These are phyloP conservation scores for Ormosia semicastrata DNA, from an alignment of 306 rosid species.

Conservation along the genomic window DNA sequence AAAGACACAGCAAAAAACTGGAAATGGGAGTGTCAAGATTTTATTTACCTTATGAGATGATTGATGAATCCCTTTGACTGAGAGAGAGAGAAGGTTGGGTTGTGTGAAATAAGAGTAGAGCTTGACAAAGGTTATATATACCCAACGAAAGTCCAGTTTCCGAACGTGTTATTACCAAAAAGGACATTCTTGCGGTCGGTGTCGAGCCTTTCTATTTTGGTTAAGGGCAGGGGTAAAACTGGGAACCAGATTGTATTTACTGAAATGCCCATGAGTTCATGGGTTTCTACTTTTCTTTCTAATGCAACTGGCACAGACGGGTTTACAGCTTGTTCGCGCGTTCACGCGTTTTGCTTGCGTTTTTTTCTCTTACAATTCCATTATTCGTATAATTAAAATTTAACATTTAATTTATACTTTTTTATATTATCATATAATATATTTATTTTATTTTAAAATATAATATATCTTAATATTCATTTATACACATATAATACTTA, in stretches of 20 bases:
- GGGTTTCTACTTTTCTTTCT: not conserved
- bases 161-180: slow-evolving; percentile 20
- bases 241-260: slow-evolving; percentile 19
- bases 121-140: slow-evolving; percentile 43
- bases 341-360: slow-evolving; percentile 40
- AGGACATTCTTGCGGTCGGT: slow-evolving; percentile 33
- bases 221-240: not conserved
- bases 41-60: slow-evolving; percentile 27
- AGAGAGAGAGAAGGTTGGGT: not conserved
- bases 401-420: too few species aligned
- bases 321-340: slow-evolving; percentile 42
- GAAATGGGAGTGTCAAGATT: not conserved
- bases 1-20: not conserved
- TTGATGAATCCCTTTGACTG: slow-evolving; percentile 15
- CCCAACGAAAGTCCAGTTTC: slow-evolving; percentile 40
- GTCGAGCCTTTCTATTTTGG: not conserved
- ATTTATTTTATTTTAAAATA: too few species aligned
- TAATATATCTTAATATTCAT: too few species aligned
- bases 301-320: slow-evolving; percentile 28
- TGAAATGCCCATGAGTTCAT: not conserved
- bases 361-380: not conserved
- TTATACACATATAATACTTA: too few species aligned
- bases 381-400: too few species aligned
- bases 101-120: slow-evolving; percentile 14
- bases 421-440: too few species aligned